These are phyloP conservation scores for Auricularia auricula-judae DNA, from an alignment of 768 basidiomycete species.

Conservation along the genomic window DNA sequence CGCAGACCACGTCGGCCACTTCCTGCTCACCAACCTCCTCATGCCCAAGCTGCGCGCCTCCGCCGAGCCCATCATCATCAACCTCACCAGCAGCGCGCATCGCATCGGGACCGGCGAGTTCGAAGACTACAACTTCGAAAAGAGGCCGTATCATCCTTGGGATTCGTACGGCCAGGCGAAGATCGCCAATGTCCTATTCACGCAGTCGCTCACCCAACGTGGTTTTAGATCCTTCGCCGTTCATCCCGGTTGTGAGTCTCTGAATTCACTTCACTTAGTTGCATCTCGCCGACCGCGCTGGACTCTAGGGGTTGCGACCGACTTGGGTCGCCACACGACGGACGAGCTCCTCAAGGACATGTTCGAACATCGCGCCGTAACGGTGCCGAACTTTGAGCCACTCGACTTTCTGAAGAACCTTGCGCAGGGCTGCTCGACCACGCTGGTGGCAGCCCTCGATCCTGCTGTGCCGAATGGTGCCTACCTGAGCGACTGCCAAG, in stretches of 20 bases:
- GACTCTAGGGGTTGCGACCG: not conserved
- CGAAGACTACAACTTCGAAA: not conserved
- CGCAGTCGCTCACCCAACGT: slow-evolving; percentile 11
- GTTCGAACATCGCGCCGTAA: not conserved
- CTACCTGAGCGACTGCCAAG: not conserved
- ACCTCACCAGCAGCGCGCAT: not conserved
- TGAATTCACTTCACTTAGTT: no score
- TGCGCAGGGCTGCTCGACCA: not conserved
- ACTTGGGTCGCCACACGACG: not conserved
- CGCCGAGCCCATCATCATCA: not conserved
- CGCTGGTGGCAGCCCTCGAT: not conserved
- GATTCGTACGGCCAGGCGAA: slow-evolving; percentile 25
- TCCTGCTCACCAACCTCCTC: slow-evolving; percentile 1
- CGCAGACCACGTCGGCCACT: not conserved
- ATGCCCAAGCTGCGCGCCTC: not conserved
- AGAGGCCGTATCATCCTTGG: not conserved
- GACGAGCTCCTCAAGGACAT: not conserved
- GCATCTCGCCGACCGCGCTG: not conserved
- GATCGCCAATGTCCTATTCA: slow-evolving; percentile 30
- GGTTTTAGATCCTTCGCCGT: not conserved
- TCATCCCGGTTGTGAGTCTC: not conserved
- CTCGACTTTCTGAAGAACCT: slow-evolving; percentile 1
- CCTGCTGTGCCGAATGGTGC: not conserved
- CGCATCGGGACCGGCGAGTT: not conserved
- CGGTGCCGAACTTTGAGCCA: not conserved